Evolutionary conservation across 352 stramenopile species (phyloP).

Genomic region (Phytophthora idaei): DNA sequence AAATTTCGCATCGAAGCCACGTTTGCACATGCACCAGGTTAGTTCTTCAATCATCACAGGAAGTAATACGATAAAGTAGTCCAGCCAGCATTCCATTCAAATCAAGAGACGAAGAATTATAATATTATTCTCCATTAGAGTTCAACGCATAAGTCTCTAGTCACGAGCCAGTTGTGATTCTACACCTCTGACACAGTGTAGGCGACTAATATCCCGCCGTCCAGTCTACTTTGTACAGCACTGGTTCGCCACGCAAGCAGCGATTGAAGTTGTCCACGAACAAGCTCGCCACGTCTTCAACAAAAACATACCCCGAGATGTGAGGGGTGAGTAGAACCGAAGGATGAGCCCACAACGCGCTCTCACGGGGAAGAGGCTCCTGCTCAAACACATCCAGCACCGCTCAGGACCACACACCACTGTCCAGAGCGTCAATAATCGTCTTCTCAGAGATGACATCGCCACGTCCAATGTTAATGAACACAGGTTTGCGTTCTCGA

Average conservation of each 20-base stretch:
- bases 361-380: constrained; percentile 48
- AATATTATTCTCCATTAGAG: not conserved
- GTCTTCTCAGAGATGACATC: constrained; percentile 73
- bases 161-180: not conserved
- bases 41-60: no score
- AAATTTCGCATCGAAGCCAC: no score
- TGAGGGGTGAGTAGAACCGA: constrained; percentile 81
- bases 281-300: constrained; percentile 74
- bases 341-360: constrained; percentile 64
- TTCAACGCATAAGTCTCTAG: no score
- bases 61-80: no score
- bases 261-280: constrained; percentile 68
- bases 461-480: constrained; percentile 91
- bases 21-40: no score
- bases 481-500: constrained; percentile 62
- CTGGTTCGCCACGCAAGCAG: constrained; percentile 31
- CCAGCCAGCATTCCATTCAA: no score
- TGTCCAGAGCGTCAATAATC: constrained; percentile 69
- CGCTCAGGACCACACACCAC: constrained; percentile 53
- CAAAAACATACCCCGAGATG: constrained; percentile 72
- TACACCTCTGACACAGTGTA: not conserved
- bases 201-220: constrained; percentile 29
- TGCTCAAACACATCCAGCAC: constrained; percentile 66
- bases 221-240: constrained; percentile 45
- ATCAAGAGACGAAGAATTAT: no score